Evolutionary conservation across 768 basidiomycete species (phyloP).

Genomic region (Omphalotus guepiniiformis): DNA sequence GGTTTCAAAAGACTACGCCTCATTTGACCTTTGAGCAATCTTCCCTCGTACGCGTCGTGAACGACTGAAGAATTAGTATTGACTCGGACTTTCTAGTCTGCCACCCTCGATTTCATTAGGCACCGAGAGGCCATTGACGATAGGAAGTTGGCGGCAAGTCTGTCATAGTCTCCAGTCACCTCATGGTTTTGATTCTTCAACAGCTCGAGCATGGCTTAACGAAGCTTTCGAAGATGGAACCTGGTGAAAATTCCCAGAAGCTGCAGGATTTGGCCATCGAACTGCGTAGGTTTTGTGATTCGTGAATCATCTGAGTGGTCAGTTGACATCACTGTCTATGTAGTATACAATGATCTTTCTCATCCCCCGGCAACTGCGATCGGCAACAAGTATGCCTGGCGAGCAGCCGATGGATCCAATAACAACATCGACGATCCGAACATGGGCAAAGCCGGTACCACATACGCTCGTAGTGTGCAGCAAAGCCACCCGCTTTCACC

Average conservation of each 20-base stretch:
- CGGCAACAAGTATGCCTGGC: slow-evolving; percentile 59
- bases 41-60: slow-evolving; percentile 37
- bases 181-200: background rate
- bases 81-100: slow-evolving; percentile 33
- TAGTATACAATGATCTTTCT: slow-evolving; percentile 78
- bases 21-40: slow-evolving; percentile 32
- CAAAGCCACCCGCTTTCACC: slow-evolving; percentile 59
- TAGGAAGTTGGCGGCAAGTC: slow-evolving; percentile 68
- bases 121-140: slow-evolving; percentile 69
- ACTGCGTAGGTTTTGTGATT: slow-evolving; percentile 41
- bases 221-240: slow-evolving; percentile 56
- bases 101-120: slow-evolving; percentile 55
- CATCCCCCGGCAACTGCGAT: slow-evolving; percentile 75
- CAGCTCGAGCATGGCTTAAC: slow-evolving; percentile 71
- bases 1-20: slow-evolving; percentile 39
- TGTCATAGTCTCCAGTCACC: background rate
- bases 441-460: slow-evolving; percentile 73
- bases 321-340: background rate
- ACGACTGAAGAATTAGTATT: background rate
- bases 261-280: slow-evolving; percentile 48
- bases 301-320: background rate
- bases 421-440: slow-evolving; percentile 71
- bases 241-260: slow-evolving; percentile 33
- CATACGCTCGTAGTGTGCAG: slow-evolving; percentile 83
- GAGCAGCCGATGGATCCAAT: slow-evolving; percentile 70